These are phyloP conservation scores for Cryphonectria japonica DNA, from an alignment of 2,329 filamentous ascomycete genomes.

Conservation along the genomic window DNA sequence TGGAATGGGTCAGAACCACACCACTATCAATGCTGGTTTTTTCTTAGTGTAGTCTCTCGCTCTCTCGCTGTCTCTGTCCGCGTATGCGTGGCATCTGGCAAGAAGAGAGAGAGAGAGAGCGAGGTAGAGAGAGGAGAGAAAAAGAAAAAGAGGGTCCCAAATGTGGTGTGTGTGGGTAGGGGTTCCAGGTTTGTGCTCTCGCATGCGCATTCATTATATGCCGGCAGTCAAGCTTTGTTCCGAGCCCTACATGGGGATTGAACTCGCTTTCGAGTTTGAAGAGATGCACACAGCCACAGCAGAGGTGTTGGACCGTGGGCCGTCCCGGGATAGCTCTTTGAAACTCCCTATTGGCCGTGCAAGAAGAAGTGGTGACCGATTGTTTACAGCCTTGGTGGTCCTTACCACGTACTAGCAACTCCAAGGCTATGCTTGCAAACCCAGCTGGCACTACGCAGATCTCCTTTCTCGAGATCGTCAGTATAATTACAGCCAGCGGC, in stretches of 20 bases:
- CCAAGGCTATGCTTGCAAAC: slow-evolving; percentile 1
- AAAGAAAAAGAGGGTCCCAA: too few relatives aligned
- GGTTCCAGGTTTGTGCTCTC: neutral
- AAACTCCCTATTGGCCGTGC: neutral
- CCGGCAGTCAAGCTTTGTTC: neutral
- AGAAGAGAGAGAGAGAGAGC: too few relatives aligned
- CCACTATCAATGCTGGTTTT: neutral
- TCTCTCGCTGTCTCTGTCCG: too few relatives aligned
- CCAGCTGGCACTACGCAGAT: neutral
- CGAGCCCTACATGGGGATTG: neutral
- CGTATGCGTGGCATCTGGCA: neutral
- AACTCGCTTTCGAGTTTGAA: neutral
- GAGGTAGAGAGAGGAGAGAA: too few relatives aligned
- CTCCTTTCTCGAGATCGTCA: neutral
- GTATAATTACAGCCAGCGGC: neutral
- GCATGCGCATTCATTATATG: neutral
- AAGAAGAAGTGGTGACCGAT: neutral
- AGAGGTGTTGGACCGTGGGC: neutral
- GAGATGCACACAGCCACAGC: neutral
- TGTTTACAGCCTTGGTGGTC: neutral
- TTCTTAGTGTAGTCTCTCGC: too few relatives aligned
- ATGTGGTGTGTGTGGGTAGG: neutral
- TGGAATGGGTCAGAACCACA: neutral
- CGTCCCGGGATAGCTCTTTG: neutral
- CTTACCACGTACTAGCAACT: neutral